Base-by-base conservation (phyloP, 2,329 filamentous ascomycete genomes). In the Keithomyces neogunnii region DNA sequence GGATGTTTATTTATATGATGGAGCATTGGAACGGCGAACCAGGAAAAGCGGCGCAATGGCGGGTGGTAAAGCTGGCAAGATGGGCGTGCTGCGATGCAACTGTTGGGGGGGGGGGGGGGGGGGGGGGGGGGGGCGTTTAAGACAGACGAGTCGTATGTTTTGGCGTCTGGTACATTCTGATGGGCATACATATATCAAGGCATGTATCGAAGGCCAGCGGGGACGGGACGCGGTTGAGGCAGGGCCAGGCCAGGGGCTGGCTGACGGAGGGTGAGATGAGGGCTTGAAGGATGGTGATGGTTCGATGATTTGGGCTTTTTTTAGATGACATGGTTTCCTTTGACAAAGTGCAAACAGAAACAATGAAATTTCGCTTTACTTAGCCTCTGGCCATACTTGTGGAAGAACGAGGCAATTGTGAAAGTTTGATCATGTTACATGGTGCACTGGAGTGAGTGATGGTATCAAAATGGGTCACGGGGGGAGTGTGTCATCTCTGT, bases 41-140 rank as follows among this genome's bases (percentile, higher is more conserved):
- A 54, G 48, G 47, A 52, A 53, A 51, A 55, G 56, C 54, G 56
- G 56, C 55, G 58, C 56, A 58, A 30, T 35, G 35, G 31, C 13
- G 40, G 33, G 35, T 43, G 44, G 26, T 10, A 19, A n/a, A 3
- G 43, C 39, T 38, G 26, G 13, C 11, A 26, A 30, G 11, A 5
- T 32, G 33, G 33, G 33, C 31, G 45, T 32, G 52, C 48, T 29
- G 43, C 47, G 43, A 53, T 45, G 52, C 48, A 7, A 56, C 39
- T 53, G 55, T 43, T 52, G 57, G 33, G 6, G 11, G 6, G 33
- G 33, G 53, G 57, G 33, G 6, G 11, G 6, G 33, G 33, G 53
- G 57, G 33, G 6, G 11, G 6, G 53, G 57, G 33, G 6, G 11
- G 6, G 33, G 33, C 6, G 33, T 19, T 19, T 19, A 19, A 35